Conservation (phyloP, 495 filamentous ascomycete genomes). For the Aspergillus diversus region DNA sequence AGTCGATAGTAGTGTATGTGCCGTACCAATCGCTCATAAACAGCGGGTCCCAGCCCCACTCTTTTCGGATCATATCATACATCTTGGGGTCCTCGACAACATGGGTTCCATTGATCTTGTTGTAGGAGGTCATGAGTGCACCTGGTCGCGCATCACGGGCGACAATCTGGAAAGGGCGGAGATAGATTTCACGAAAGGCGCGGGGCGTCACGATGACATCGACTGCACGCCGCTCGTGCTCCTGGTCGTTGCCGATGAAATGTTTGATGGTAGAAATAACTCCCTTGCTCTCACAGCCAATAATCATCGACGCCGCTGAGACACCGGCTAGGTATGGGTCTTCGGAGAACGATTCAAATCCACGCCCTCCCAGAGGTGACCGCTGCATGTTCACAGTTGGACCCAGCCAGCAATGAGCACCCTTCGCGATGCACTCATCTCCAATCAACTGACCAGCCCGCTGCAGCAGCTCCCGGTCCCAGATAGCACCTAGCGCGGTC, state of each 20-base stretch:
- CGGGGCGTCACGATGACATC: slow-evolving; percentile 65
- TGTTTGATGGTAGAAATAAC: slow-evolving; percentile 70
- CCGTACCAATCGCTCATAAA: slow-evolving; percentile 49
- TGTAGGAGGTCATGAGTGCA: slow-evolving; percentile 76
- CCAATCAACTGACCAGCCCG: slow-evolving; percentile 60
- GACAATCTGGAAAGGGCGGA: slow-evolving; percentile 72
- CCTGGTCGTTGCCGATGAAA: slow-evolving; percentile 74
- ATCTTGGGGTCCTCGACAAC: slow-evolving; percentile 62
- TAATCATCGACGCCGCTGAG: slow-evolving; percentile 60
- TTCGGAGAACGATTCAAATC: slow-evolving; percentile 73
- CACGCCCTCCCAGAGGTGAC: slow-evolving; percentile 68
- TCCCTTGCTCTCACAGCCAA: slow-evolving; percentile 61
- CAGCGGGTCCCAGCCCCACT: slow-evolving; percentile 64
- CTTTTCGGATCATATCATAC: slow-evolving; percentile 62
- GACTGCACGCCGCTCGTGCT: slow-evolving; percentile 63
- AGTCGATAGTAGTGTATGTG: slow-evolving; percentile 63
- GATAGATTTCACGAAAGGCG: slow-evolving; percentile 73
- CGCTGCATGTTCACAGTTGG: slow-evolving; percentile 76
- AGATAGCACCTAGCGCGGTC: slow-evolving; percentile 67
- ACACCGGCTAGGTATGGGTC: slow-evolving; percentile 68
- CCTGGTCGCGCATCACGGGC: slow-evolving; percentile 61
- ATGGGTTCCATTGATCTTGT: slow-evolving; percentile 71
- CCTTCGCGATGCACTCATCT: slow-evolving; percentile 64
- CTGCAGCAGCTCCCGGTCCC: slow-evolving; percentile 58
- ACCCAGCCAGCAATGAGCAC: slow-evolving; percentile 65